Conservation (phyloP, 345 rosid species). For the Pugionium cornutum region DNA sequence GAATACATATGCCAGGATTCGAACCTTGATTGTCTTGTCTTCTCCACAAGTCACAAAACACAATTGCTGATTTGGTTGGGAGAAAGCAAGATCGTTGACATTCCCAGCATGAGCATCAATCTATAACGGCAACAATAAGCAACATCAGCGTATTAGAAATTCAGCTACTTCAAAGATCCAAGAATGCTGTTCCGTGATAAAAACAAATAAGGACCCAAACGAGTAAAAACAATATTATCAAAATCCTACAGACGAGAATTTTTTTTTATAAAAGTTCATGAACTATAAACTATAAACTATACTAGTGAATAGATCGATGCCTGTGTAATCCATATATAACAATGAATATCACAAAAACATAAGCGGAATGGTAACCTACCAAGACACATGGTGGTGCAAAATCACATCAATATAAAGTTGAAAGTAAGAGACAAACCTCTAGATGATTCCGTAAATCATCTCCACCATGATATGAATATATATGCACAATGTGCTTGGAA, state of each 20-base stretch:
- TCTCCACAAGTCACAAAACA: slow-evolving; percentile 69
- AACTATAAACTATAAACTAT: neutral
- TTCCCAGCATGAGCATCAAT: slow-evolving; percentile 71
- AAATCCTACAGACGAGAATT: slow-evolving; percentile 2
- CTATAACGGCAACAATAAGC: slow-evolving; percentile 31
- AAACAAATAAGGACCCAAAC: slow-evolving; percentile 1
- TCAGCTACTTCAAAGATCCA: slow-evolving; percentile 18
- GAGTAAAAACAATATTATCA: neutral
- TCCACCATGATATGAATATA: slow-evolving; percentile 58
- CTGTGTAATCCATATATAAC: slow-evolving; percentile 13
- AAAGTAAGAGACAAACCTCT: slow-evolving; percentile 48
- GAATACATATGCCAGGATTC: slow-evolving; percentile 2
- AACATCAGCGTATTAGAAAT: slow-evolving; percentile 9
- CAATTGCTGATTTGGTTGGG: slow-evolving; percentile 61
- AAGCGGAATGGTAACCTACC: slow-evolving; percentile 22
- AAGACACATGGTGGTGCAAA: slow-evolving; percentile 6
- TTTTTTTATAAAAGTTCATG: neutral
- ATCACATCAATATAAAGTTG: slow-evolving; percentile 28
- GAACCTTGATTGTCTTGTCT: slow-evolving; percentile 69
- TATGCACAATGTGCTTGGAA: slow-evolving; percentile 78
- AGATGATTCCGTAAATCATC: slow-evolving; percentile 51
- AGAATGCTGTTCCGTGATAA: slow-evolving; percentile 18
- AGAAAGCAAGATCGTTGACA: slow-evolving; percentile 73
- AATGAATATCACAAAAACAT: neutral
- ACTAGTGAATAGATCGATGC: slow-evolving; percentile 1